A percentile compares a stretch with the other conserved stretches of the same genome.
Evolutionary conservation across 495 filamentous ascomycete genomes (phyloP).

Genomic region (Neurospora intermedia): DNA sequence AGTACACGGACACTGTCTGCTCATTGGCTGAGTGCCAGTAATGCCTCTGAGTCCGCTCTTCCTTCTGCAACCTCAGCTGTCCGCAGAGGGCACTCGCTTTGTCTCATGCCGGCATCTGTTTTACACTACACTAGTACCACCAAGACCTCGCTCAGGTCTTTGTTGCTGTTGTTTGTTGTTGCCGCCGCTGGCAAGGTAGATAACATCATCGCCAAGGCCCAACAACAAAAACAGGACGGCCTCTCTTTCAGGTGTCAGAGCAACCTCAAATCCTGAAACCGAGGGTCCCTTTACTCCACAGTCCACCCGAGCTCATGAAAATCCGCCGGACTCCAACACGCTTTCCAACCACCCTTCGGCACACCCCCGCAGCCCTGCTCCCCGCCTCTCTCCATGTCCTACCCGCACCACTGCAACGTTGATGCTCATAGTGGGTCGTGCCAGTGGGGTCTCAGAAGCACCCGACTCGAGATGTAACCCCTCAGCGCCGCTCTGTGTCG

Average conservation of each 20-base stretch:
- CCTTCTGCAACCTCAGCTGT: no score
- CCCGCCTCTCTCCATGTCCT: neutral
- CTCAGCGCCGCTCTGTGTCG: neutral
- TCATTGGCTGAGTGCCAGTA: no score
- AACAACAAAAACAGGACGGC: neutral
- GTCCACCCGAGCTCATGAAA: neutral
- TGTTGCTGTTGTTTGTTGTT: neutral
- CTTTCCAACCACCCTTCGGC: neutral
- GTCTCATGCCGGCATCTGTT: no score
- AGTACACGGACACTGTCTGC: neutral
- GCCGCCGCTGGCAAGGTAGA: neutral
- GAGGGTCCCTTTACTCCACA: neutral
- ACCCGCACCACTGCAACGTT: neutral
- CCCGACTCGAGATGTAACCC: neutral
- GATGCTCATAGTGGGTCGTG: neutral
- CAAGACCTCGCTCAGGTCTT: no score
- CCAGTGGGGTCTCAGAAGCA: neutral
- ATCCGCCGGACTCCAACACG: neutral
- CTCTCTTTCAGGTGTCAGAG: neutral
- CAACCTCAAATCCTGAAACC: neutral
- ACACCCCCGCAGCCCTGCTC: neutral
- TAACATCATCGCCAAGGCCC: neutral
- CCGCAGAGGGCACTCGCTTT: no score
- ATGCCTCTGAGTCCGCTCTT: no score
- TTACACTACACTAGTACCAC: no score